phyloP scores from a whole-genome alignment of 2,329 filamentous ascomycete species.

The Falciphora oryzae region DNA sequence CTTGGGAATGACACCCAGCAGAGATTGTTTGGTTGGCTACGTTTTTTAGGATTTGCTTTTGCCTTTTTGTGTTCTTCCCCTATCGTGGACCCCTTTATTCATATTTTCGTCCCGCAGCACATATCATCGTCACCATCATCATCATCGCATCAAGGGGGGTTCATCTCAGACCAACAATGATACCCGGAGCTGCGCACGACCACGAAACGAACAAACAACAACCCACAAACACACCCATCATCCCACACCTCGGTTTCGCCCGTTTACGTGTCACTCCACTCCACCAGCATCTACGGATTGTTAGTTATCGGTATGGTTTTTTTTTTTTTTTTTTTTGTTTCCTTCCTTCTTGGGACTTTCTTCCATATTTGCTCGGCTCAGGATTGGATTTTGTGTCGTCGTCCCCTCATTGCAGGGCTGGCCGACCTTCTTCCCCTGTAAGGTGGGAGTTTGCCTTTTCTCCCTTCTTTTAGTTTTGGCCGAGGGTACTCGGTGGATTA shows the following conservation, averaged over 20 bases:
- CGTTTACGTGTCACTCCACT: slow-evolving; percentile 16
- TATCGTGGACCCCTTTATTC: slow-evolving; percentile 7
- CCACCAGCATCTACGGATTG: not conserved
- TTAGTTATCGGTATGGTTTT: slow-evolving; percentile 14
- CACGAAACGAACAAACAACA: slow-evolving; percentile 11
- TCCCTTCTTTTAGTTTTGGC: too few species aligned
- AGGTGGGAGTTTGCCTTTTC: too few species aligned
- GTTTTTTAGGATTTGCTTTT: not conserved
- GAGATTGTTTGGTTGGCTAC: too few species aligned
- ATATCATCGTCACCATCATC: slow-evolving; percentile 1
- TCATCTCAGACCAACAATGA: slow-evolving; percentile 15
- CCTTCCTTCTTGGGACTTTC: too few species aligned
- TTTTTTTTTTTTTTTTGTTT: slow-evolving; percentile 12
- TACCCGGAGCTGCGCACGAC: slow-evolving; percentile 20
- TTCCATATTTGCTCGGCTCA: slow-evolving; percentile 1
- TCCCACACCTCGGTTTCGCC: slow-evolving; percentile 1
- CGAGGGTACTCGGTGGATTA: too few species aligned
- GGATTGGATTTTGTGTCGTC: not conserved
- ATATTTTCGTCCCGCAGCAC: slow-evolving; percentile 6
- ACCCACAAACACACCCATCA: not conserved
- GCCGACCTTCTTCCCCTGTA: too few species aligned
- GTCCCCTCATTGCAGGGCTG: too few species aligned
- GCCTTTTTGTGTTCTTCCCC: not conserved
- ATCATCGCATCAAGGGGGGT: slow-evolving; percentile 11
- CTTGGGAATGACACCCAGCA: too few species aligned